Conservation (phyloP, 805 yeast species). For the Babjeviella inositovora region DNA sequence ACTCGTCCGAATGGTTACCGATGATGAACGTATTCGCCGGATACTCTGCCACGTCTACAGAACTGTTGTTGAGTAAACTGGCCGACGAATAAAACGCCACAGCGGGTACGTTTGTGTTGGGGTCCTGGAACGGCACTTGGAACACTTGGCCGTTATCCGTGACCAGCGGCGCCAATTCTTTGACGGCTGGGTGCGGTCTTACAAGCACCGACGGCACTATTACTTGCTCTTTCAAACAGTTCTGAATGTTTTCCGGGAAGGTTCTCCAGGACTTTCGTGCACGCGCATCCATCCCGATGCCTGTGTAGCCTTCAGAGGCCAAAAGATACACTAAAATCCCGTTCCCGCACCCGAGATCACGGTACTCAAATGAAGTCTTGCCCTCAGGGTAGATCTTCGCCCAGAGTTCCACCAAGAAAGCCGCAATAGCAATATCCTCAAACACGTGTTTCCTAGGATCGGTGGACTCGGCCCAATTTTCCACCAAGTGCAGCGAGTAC, state of each 20-base stretch:
- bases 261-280: conserved; percentile 75
- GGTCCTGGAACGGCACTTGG: conserved; percentile 20
- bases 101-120: conserved; percentile 14
- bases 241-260: conserved; percentile 52
- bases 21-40: conserved; percentile 65
- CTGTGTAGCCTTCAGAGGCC: conserved; percentile 63
- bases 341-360: conserved; percentile 93
- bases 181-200: conserved; percentile 53
- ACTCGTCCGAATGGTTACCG: conserved; percentile 91
- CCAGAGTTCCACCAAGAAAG: conserved; percentile 86
- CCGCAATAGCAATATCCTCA: conserved; percentile 92
- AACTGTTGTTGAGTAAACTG: conserved; percentile 30
- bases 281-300: conserved; percentile 83
- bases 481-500: conserved; percentile 61
- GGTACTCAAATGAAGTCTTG: conserved; percentile 40
- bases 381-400: conserved; percentile 21
- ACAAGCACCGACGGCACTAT: conserved; percentile 64
- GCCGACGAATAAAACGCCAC: conserved; percentile 40
- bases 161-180: conserved; percentile 32
- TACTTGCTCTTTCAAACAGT: conserved; percentile 53
- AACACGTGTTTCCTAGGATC: conserved; percentile 94
- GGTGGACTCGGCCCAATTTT: conserved; percentile 83
- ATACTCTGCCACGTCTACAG: conserved; percentile 48
- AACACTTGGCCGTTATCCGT: conserved; percentile 47
- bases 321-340: conserved; percentile 72